Conservation (phyloP, 1,284 basidiomycete genomes). For the Hymenochaete sp. region DNA sequence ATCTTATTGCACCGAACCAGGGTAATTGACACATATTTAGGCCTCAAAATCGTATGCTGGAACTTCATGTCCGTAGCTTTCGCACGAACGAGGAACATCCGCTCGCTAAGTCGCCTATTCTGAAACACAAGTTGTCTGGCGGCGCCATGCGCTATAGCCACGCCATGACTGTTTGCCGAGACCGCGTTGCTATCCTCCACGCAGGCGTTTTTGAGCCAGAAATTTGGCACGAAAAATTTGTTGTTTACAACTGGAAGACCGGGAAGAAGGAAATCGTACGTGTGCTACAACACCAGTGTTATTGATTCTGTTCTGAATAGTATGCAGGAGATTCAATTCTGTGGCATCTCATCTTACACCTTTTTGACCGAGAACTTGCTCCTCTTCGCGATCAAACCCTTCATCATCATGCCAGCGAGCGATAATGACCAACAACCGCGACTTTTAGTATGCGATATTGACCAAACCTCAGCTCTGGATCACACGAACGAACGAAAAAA, state of each 20-base stretch:
- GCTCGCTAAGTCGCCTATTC: conserved; percentile 3
- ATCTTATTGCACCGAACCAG: no score
- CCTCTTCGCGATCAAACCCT: conserved; percentile 15
- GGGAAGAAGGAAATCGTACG: conserved; percentile 39
- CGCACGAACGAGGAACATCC: conserved; percentile 13
- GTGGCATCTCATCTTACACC: conserved; percentile 9
- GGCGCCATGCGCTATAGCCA: conserved; percentile 28
- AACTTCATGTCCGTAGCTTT: conserved; percentile 8
- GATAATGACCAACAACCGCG: conserved; percentile 8
- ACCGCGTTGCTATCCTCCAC: conserved; percentile 42
- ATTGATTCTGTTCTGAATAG: conserved; percentile 1
- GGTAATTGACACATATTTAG: background rate
- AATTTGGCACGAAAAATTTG: conserved; percentile 32
- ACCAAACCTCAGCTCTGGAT: conserved; percentile 4
- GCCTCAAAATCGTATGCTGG: background rate
- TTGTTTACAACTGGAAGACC: conserved; percentile 58
- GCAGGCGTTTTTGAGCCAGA: conserved; percentile 23
- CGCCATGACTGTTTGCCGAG: conserved; percentile 40
- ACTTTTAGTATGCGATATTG: conserved; percentile 16
- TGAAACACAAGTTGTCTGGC: conserved; percentile 18
- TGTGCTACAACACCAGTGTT: conserved; percentile 5
- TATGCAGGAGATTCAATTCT: conserved; percentile 9
- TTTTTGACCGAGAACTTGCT: conserved; percentile 10
- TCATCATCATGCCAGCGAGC: conserved; percentile 6
- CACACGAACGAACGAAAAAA: conserved; percentile 24